phyloP scores from a whole-genome alignment of 768 basidiomycete genomes.

The Collybia mongolica region DNA sequence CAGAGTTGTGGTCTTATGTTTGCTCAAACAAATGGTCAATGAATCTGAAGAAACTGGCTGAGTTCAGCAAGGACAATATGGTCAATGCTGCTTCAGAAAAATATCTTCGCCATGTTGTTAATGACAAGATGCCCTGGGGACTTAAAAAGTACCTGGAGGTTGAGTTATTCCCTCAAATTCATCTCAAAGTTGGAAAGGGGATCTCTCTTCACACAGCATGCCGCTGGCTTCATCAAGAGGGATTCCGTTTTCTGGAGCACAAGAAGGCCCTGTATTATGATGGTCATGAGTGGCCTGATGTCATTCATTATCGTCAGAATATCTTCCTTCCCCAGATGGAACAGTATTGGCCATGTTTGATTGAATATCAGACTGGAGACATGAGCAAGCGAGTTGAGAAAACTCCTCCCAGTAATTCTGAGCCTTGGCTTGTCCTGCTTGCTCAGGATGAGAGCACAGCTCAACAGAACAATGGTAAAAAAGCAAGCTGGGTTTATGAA shows the following conservation, averaged over 20 bases:
- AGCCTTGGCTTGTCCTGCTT: conserved; percentile 23
- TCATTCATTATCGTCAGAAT: conserved; percentile 12
- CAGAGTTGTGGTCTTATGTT: too few relatives aligned
- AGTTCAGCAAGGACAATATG: too few relatives aligned
- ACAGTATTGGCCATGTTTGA: conserved; percentile 5
- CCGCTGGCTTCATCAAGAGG: conserved; percentile 16
- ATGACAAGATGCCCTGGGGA: conserved; percentile 17
- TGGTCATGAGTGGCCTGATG: conserved; percentile 27
- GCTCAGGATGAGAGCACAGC: conserved; percentile 39
- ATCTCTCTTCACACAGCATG: conserved; percentile 18
- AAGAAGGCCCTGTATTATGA: conserved; percentile 35
- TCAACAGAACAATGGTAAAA: conserved; percentile 33
- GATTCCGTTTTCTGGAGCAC: conserved; percentile 20
- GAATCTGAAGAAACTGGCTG: too few relatives aligned
- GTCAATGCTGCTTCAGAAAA: too few relatives aligned
- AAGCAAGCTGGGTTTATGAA: conserved; percentile 30
- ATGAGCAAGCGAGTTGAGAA: conserved; percentile 9
- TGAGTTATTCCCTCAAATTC: neutral
- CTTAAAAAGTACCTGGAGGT: conserved; percentile 13
- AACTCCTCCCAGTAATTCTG: conserved; percentile 12
- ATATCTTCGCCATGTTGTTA: conserved; percentile 5
- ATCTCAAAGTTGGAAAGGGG: conserved; percentile 12
- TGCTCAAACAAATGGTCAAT: too few relatives aligned
- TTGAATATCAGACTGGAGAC: conserved; percentile 15
- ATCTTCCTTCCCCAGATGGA: conserved; percentile 26